Percentiles rank a stretch among this genome's conserved stretches.
These are phyloP conservation scores for Spizellomyces punctatus DNA, from an alignment of 192 early-diverging fungal species.

Conservation along the genomic window DNA sequence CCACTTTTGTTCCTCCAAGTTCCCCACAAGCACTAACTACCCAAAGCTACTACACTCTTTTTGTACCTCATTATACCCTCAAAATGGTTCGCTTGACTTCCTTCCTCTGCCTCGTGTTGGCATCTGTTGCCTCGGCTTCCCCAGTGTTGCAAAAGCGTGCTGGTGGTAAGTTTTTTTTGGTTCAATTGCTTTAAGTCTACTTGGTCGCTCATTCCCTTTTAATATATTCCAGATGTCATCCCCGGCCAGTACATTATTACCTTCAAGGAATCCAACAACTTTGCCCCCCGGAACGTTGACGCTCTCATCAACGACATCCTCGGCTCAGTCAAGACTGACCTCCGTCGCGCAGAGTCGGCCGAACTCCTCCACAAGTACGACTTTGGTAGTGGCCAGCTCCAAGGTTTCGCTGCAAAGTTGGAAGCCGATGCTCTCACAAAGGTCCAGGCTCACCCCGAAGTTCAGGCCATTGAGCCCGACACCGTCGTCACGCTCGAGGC, in stretches of 20 bases:
- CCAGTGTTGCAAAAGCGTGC: slow-evolving; percentile 4
- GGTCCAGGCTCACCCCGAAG: slow-evolving; percentile 32
- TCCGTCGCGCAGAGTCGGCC: background rate
- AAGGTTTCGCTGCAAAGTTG: slow-evolving; percentile 30
- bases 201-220: background rate
- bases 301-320: slow-evolving; percentile 10
- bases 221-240: background rate
- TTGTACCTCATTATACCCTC: too few species aligned
- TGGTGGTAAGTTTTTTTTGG: slow-evolving; percentile 1
- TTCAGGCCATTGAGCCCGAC: slow-evolving; percentile 48
- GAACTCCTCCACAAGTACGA: slow-evolving; percentile 29
- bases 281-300: slow-evolving; percentile 16
- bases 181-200: background rate
- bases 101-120: slow-evolving; percentile 13
- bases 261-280: slow-evolving; percentile 6
- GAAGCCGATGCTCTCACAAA: slow-evolving; percentile 2
- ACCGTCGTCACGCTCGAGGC: slow-evolving; percentile 29
- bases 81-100: too few species aligned
- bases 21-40: too few species aligned
- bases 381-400: slow-evolving; percentile 14
- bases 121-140: slow-evolving; percentile 16
- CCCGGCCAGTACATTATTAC: slow-evolving; percentile 26
- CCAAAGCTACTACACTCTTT: too few species aligned
- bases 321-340: slow-evolving; percentile 2
- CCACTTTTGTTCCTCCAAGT: too few species aligned